Evolutionary conservation across 2,329 filamentous ascomycete species (phyloP), one percentile per base, ranked within the genome.

Genomic region (Colletotrichum sp.): DNA sequence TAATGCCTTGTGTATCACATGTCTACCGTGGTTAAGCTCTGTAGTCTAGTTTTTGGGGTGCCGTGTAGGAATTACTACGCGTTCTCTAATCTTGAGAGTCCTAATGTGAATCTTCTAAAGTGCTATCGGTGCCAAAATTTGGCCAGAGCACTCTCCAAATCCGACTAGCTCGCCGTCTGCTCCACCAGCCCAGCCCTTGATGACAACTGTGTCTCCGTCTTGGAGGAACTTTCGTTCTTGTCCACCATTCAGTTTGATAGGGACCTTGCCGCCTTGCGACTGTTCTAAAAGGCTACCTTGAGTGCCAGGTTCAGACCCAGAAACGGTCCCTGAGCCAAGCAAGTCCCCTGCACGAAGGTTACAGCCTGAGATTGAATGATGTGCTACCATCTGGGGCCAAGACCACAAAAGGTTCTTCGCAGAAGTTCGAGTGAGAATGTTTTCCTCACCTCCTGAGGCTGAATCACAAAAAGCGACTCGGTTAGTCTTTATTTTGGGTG

Each of bases 301-400:
- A 12, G 91, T 90, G 7, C 94, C 94, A 13, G 83, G 65, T 76
- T 92, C 87, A 9, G 90, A 90, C 5, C 95, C 94, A 0, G 85
- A 86, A 78, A 96, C 96, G 0, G 94, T 97, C 8, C 94, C 94
- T 1, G 93, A 94, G 4, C 94, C 95, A 2, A 97, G 85, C 44
- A 97, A 83, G 81, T 97, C 95, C 59, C 95, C 95, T 0, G 92
- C 88, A 7, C 91, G 90, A 84, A 97, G 89, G 7, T 93, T 92
- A 83, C 95, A 97, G 6, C 95, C 95, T 0, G 92, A 94, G 72
- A 95, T 90, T 3, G 93, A 93, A 82, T 97, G 95, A 83, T 97
- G 95, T 0, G 95, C 91, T 32, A 97, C 86, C 94, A 96, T 96
- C 82, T 97, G 95, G 1, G 94, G 90, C 86, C 95, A 97, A 0